Evolutionary conservation across 129 eudicot species (phyloP).

Genomic region (Tagetes erecta): DNA sequence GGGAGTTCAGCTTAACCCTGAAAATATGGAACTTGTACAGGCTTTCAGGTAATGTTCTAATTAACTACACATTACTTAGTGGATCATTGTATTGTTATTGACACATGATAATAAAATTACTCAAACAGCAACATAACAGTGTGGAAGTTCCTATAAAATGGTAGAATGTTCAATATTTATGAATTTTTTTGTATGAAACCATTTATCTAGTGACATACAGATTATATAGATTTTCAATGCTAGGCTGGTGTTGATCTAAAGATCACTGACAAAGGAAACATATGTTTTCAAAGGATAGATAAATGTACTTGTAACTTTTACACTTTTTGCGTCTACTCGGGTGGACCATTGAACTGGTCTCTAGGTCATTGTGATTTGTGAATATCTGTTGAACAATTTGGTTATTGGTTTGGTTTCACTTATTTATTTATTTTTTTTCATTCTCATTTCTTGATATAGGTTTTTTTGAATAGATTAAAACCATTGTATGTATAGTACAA

Average conservation of each 20-base stretch:
- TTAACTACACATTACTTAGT: not conserved
- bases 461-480: not conserved
- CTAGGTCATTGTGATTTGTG: not conserved
- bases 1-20: conserved; percentile 87
- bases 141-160: not conserved
- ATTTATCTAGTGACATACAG: no score
- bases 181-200: no score
- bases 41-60: conserved; percentile 69
- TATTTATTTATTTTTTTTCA: not conserved
- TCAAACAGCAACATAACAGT: not conserved
- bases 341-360: not conserved
- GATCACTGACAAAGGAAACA: not conserved
- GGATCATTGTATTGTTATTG: not conserved
- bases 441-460: not conserved
- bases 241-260: not conserved
- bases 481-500: not conserved
- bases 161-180: not conserved
- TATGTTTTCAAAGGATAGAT: not conserved
- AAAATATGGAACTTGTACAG: conserved; percentile 82
- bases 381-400: not conserved
- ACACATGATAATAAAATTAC: conserved; percentile 9
- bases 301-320: not conserved
- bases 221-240: not conserved
- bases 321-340: not conserved
- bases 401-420: not conserved